These are phyloP conservation scores for Neonectria hederae DNA, from an alignment of 2,329 filamentous ascomycete genomes.

Conservation along the genomic window DNA sequence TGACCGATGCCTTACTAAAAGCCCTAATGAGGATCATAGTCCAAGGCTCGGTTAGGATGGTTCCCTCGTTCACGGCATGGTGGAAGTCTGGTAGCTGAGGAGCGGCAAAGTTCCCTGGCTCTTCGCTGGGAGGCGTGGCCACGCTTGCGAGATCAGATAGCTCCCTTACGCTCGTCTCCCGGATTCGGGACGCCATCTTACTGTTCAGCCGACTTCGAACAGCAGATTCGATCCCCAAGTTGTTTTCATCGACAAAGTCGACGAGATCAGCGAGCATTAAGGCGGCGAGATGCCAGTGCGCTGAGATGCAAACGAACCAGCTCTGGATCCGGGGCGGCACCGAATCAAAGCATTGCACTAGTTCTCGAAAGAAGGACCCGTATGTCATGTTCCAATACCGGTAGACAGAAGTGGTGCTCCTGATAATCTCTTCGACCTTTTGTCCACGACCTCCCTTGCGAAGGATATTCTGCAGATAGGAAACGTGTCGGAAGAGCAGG, in stretches of 20 bases:
- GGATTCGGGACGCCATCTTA: slow-evolving; percentile 51
- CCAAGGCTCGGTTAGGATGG: slow-evolving; percentile 68
- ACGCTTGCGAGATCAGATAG: slow-evolving; percentile 59
- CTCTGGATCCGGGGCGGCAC: slow-evolving; percentile 64
- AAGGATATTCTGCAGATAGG: slow-evolving; percentile 60
- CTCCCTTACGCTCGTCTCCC: slow-evolving; percentile 54
- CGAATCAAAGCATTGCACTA: slow-evolving; percentile 56
- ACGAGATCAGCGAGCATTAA: slow-evolving; percentile 65
- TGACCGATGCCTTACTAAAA: slow-evolving; percentile 58
- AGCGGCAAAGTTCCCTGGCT: slow-evolving; percentile 8
- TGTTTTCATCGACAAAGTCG: slow-evolving; percentile 57
- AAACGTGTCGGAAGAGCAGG: slow-evolving; percentile 19
- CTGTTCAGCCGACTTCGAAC: slow-evolving; percentile 38
- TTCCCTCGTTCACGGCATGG: slow-evolving; percentile 61
- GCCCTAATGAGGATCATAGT: slow-evolving; percentile 63
- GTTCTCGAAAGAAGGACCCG: slow-evolving; percentile 60
- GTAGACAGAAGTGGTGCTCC: slow-evolving; percentile 58
- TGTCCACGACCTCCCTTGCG: slow-evolving; percentile 48
- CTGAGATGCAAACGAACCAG: slow-evolving; percentile 66
- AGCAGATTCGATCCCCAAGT: slow-evolving; percentile 32
- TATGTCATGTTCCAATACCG: slow-evolving; percentile 64
- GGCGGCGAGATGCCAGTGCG: slow-evolving; percentile 66
- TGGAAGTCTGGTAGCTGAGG: slow-evolving; percentile 56
- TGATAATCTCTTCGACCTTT: slow-evolving; percentile 58
- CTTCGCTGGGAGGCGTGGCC: slow-evolving; percentile 48